These are phyloP conservation scores for Fusarium miscanthi DNA, from an alignment of 2,329 filamentous ascomycete species.

Conservation along the genomic window DNA sequence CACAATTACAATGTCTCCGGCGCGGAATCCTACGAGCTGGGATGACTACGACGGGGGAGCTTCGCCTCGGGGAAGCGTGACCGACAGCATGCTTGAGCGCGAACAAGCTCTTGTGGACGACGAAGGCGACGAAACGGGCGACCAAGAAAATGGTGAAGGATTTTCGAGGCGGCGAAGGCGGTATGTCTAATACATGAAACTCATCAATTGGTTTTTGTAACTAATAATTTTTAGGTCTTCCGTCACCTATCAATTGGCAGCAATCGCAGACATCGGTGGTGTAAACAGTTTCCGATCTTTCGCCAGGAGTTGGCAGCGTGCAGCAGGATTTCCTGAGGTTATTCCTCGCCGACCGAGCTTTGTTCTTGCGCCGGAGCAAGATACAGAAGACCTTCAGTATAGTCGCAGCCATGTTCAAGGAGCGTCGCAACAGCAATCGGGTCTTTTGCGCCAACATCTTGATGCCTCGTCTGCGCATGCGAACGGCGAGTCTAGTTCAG, in stretches of 20 bases:
- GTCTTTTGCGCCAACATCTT: constrained; percentile 65
- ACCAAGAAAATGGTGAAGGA: constrained; percentile 41
- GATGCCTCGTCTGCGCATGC: constrained; percentile 50
- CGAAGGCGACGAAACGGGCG: constrained; percentile 50
- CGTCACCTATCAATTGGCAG: constrained; percentile 65
- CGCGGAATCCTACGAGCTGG: constrained; percentile 57
- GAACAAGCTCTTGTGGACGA: constrained; percentile 60
- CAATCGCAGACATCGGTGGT: constrained; percentile 79
- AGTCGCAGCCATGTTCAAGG: constrained; percentile 55
- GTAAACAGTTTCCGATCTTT: constrained; percentile 96
- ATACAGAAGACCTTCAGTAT: constrained; percentile 53
- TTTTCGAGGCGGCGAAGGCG: constrained; percentile 49
- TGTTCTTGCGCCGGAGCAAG: constrained; percentile 67
- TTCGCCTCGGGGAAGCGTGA: constrained; percentile 57
- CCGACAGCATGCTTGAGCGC: constrained; percentile 57
- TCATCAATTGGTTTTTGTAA: neutral
- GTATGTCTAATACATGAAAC: constrained; percentile 18
- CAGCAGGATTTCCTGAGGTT: constrained; percentile 88
- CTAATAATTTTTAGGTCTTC: constrained; percentile 61
- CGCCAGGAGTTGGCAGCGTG: constrained; percentile 90
- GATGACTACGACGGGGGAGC: constrained; percentile 58
- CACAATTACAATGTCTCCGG: constrained; percentile 43
- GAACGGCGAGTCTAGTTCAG: constrained; percentile 41
- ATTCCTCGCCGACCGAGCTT: constrained; percentile 83
- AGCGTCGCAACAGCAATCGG: constrained; percentile 49